A percentile compares a stretch with the other conserved stretches of the same genome.
These are phyloP conservation scores for Spathaspora boniae DNA, from an alignment of 805 yeast genomes.

Conservation along the genomic window DNA sequence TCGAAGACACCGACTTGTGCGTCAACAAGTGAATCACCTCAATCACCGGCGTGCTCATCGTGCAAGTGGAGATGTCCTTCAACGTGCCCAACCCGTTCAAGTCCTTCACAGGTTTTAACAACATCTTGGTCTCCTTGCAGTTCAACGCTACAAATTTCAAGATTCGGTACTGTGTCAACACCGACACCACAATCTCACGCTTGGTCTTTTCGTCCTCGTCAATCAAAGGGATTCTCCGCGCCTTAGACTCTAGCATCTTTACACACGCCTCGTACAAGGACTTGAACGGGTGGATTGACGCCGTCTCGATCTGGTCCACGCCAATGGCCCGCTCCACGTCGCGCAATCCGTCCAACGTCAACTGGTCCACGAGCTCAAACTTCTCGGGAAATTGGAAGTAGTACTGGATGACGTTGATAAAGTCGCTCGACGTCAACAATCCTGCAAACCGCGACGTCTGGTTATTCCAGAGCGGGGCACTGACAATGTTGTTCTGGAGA, in stretches of 20 bases:
- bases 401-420: conserved; percentile 91
- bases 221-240: conserved; percentile 90
- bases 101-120: conserved; percentile 70
- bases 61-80: conserved; percentile 65
- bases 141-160: conserved; percentile 92
- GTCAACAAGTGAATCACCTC: conserved; percentile 86
- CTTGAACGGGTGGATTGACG: conserved; percentile 85
- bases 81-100: conserved; percentile 59
- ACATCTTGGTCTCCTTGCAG: conserved; percentile 88
- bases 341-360: conserved; percentile 79
- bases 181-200: conserved; percentile 92
- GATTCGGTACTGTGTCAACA: conserved; percentile 92
- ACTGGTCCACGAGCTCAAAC: conserved; percentile 79
- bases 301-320: conserved; percentile 80
- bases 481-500: conserved; percentile 88
- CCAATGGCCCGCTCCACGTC: conserved; percentile 87
- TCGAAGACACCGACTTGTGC: conserved; percentile 78
- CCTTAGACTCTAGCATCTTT: conserved; percentile 82
- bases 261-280: conserved; percentile 90
- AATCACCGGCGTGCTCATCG: conserved; percentile 87
- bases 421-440: conserved; percentile 84
- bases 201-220: conserved; percentile 91
- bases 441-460: conserved; percentile 89
- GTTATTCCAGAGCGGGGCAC: conserved; percentile 97
- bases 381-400: conserved; percentile 87